Evolutionary conservation across 805 yeast species (phyloP).

Genomic region (Wickerhamomyces xylosicus): DNA sequence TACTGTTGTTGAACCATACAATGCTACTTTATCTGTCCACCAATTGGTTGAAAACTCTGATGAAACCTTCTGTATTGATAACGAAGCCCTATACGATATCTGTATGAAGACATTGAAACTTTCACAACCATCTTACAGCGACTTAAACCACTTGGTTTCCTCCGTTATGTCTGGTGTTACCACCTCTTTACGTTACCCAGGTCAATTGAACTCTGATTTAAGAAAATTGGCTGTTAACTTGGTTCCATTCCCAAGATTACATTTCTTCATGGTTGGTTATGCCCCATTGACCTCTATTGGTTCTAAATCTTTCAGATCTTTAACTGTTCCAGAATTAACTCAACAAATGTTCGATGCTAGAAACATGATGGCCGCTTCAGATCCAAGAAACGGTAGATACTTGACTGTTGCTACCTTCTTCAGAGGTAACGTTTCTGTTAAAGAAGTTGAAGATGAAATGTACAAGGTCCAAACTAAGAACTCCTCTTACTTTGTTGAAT

Average conservation of each 20-base stretch:
- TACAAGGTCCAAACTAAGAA: slow-evolving; percentile 89
- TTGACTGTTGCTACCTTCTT: slow-evolving; percentile 97
- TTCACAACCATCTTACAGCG: slow-evolving; percentile 77
- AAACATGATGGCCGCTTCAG: slow-evolving; percentile 98
- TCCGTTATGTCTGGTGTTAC: slow-evolving; percentile 98
- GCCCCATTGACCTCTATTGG: slow-evolving; percentile 91
- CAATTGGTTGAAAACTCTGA: slow-evolving; percentile 97
- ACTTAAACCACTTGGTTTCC: slow-evolving; percentile 87
- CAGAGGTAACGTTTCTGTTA: slow-evolving; percentile 97
- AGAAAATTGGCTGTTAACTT: slow-evolving; percentile 97
- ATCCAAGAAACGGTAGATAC: slow-evolving; percentile 93
- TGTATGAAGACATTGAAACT: slow-evolving; percentile 92
- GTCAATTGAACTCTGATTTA: slow-evolving; percentile 92
- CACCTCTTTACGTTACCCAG: slow-evolving; percentile 94
- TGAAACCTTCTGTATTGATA: slow-evolving; percentile 98
- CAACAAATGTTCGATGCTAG: slow-evolving; percentile 97
- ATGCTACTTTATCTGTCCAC: slow-evolving; percentile 93
- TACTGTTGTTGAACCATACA: slow-evolving; percentile 96
- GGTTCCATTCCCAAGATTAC: slow-evolving; percentile 99
- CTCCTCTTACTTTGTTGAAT: slow-evolving; percentile 94
- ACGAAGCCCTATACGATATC: slow-evolving; percentile 97
- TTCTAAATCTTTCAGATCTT: slow-evolving; percentile 91
- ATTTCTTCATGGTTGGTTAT: slow-evolving; percentile 97
- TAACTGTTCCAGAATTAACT: slow-evolving; percentile 90
- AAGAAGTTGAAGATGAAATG: slow-evolving; percentile 95